A percentile compares a stretch with the other conserved stretches of the same genome.
Evolutionary conservation across 371 early-diverging fungal genomes (phyloP).

Genomic region (Mucor mucedo): DNA sequence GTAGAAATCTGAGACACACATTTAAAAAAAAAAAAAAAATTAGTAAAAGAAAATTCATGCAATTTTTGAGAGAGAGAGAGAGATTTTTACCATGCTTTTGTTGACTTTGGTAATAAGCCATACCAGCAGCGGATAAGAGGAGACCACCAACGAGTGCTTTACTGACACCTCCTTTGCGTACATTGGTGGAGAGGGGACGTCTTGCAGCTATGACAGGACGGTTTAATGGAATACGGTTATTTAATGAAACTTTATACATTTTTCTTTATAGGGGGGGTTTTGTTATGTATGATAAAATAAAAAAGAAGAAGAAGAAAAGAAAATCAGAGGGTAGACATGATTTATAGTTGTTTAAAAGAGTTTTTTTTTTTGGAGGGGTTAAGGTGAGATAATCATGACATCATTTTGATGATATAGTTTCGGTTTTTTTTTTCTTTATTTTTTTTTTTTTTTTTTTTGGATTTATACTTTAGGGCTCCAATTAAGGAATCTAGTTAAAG

Average conservation of each 20-base stretch:
- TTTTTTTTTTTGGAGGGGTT: slow-evolving; percentile 7
- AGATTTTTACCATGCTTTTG: slow-evolving; percentile 18
- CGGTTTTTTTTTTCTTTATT: background rate
- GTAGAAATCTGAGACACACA: slow-evolving; percentile 10
- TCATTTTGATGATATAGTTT: slow-evolving; percentile 19
- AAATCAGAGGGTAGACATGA: background rate
- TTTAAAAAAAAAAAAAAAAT: slow-evolving; percentile 3
- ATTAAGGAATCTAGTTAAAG: slow-evolving; percentile 44
- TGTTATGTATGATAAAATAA: background rate
- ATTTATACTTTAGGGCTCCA: slow-evolving; percentile 44
- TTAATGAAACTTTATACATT: slow-evolving; percentile 10
- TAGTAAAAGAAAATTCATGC: background rate
- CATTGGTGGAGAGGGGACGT: slow-evolving; percentile 5
- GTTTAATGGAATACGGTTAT: background rate
- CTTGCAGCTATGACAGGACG: background rate
- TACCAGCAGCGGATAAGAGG: slow-evolving; percentile 23
- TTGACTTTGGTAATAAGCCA: slow-evolving; percentile 26
- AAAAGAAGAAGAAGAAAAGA: background rate
- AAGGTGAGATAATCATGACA: slow-evolving; percentile 26
- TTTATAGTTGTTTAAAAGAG: slow-evolving; percentile 10
- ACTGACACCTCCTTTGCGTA: slow-evolving; percentile 3
- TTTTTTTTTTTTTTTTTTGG: background rate
- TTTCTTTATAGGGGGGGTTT: background rate
- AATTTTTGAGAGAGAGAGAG: background rate
- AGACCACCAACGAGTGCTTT: slow-evolving; percentile 13